Evolutionary conservation across 768 basidiomycete species (phyloP).

Genomic region (Kondoa malvinella): DNA sequence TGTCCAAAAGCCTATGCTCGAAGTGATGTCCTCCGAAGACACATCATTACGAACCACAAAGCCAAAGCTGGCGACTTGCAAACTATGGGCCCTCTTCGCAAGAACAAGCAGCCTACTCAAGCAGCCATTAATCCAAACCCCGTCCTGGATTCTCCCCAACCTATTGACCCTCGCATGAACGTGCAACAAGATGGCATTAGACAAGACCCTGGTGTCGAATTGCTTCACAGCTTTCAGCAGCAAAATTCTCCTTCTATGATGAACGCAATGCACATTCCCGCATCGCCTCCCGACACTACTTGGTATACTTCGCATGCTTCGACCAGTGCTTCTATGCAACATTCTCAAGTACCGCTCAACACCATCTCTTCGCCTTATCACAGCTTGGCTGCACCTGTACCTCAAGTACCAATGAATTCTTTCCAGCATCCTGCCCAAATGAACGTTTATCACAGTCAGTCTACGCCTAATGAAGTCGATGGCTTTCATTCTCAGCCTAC

Average conservation of each 20-base stretch:
- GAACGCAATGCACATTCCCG: background rate
- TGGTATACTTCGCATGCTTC: background rate
- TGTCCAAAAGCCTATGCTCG: background rate
- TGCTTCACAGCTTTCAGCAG: background rate
- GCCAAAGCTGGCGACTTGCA: background rate
- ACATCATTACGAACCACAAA: constrained; percentile 3
- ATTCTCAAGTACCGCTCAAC: background rate
- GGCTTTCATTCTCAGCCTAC: no score
- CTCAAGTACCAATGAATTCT: background rate
- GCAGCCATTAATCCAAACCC: background rate
- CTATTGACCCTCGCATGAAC: no score
- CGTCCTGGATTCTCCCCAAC: background rate
- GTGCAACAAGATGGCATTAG: no score
- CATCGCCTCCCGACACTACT: background rate
- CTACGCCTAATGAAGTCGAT: no score
- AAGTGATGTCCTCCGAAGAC: constrained; percentile 5
- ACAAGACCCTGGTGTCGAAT: background rate
- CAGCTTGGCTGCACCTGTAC: background rate
- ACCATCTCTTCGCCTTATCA: background rate
- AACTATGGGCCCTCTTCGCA: background rate
- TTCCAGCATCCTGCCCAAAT: no score
- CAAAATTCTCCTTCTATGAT: background rate
- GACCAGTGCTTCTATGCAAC: no score
- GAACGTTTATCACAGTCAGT: no score
- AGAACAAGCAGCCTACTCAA: background rate